These are phyloP conservation scores for Cicer pinnatifidum DNA, from an alignment of 306 rosid genomes.

Conservation along the genomic window DNA sequence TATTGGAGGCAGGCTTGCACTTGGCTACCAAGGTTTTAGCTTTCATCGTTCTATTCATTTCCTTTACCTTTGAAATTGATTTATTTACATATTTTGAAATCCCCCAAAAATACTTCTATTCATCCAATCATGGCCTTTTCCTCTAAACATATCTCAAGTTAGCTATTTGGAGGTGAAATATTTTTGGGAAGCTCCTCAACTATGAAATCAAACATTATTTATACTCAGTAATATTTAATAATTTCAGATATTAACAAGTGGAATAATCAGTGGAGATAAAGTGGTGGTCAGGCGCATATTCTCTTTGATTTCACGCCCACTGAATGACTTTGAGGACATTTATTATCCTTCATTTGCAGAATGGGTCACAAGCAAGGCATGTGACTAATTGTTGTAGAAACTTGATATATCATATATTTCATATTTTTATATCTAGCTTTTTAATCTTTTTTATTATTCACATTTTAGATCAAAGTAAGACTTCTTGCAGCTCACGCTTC, in stretches of 20 bases:
- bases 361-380: constrained; percentile 97
- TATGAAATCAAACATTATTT: constrained; percentile 22
- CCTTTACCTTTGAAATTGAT: constrained; percentile 25
- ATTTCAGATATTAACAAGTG: constrained; percentile 88
- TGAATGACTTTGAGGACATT: constrained; percentile 84
- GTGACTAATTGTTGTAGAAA: constrained; percentile 34
- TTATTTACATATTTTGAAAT: constrained; percentile 25
- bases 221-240: constrained; percentile 38
- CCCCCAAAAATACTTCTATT: constrained; percentile 18
- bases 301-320: constrained; percentile 85
- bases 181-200: constrained; percentile 21
- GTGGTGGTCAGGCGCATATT: constrained; percentile 86
- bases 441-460: constrained; percentile 30
- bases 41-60: constrained; percentile 35
- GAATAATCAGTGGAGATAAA: constrained; percentile 91
- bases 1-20: constrained; percentile 95
- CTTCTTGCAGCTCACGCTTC: constrained; percentile 99
- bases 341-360: constrained; percentile 99
- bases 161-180: constrained; percentile 15
- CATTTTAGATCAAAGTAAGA: constrained; percentile 81
- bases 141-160: constrained; percentile 1
- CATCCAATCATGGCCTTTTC: constrained; percentile 15
- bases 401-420: constrained; percentile 25
- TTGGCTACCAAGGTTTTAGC: constrained; percentile 87
- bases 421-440: constrained; percentile 27